These are phyloP conservation scores for Coprinellus micaceus DNA, from an alignment of 768 basidiomycete species.

Conservation along the genomic window DNA sequence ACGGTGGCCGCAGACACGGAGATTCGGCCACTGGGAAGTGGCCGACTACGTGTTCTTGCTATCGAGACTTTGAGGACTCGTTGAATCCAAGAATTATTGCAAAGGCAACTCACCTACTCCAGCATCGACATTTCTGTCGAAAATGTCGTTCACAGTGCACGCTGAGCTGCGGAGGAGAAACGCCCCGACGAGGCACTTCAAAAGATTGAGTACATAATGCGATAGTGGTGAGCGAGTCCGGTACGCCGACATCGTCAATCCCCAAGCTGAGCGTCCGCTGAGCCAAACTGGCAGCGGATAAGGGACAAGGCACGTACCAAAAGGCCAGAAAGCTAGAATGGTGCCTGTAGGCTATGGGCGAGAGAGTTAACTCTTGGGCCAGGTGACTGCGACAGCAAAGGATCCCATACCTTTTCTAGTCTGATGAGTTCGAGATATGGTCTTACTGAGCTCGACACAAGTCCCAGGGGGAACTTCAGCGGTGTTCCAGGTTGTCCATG, in stretches of 20 bases:
- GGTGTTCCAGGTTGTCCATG: constrained; percentile 13
- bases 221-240: constrained; percentile 26
- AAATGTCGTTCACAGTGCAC: constrained; percentile 55
- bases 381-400: background rate
- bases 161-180: constrained; percentile 45
- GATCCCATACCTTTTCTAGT: constrained; percentile 41
- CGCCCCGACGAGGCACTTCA: constrained; percentile 35
- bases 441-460: constrained; percentile 25
- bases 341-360: constrained; percentile 43
- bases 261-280: constrained; percentile 36
- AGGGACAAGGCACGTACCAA: constrained; percentile 29
- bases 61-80: background rate
- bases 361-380: background rate
- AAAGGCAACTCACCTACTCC: constrained; percentile 41
- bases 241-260: constrained; percentile 48
- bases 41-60: constrained; percentile 49
- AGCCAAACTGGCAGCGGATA: background rate
- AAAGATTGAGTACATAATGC: constrained; percentile 27
- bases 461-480: constrained; percentile 30
- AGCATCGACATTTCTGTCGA: constrained; percentile 49
- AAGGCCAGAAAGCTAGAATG: constrained; percentile 53
- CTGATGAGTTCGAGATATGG: constrained; percentile 51
- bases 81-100: background rate
- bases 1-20: constrained; percentile 38
- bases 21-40: constrained; percentile 47